Conservation (phyloP, 176 grass and related monocot species). For the Eleusine indica region DNA sequence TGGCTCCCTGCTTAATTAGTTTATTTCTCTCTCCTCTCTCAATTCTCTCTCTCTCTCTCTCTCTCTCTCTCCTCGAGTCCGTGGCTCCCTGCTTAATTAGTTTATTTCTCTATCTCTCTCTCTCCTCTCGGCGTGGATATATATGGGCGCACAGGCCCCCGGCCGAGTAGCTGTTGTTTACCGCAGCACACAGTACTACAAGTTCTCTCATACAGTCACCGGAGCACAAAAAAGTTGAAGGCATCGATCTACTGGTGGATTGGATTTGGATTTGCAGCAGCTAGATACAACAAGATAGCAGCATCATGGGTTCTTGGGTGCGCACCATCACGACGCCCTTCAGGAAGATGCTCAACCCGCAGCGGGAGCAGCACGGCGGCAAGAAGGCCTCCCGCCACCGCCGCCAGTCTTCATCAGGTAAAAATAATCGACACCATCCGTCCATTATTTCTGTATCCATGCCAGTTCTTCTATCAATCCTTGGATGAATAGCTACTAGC, state of each 20-base stretch:
- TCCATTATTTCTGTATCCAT: too few relatives aligned
- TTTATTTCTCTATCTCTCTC: neutral
- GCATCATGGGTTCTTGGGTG: constrained; percentile 59
- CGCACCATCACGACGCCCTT: constrained; percentile 60
- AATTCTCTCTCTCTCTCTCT: neutral
- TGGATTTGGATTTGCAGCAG: neutral
- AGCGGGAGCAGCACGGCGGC: constrained; percentile 8
- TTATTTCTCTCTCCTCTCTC: neutral
- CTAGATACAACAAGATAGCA: neutral
- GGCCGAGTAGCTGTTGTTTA: constrained; percentile 22
- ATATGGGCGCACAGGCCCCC: constrained; percentile 12
- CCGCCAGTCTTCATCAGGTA: constrained; percentile 19
- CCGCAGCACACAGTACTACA: constrained; percentile 36
- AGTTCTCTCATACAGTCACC: neutral
- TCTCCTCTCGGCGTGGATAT: neutral
- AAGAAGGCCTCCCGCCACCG: constrained; percentile 46
- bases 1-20: neutral
- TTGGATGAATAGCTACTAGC: neutral
- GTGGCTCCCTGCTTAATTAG: too few relatives aligned
- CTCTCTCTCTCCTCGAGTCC: neutral
- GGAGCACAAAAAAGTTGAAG: neutral
- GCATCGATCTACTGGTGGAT: neutral
- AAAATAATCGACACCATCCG: neutral
- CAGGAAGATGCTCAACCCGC: constrained; percentile 60
- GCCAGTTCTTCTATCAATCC: neutral